Evolutionary conservation across 2,329 filamentous ascomycete species (phyloP).

Genomic region (Neurospora crassa): DNA sequence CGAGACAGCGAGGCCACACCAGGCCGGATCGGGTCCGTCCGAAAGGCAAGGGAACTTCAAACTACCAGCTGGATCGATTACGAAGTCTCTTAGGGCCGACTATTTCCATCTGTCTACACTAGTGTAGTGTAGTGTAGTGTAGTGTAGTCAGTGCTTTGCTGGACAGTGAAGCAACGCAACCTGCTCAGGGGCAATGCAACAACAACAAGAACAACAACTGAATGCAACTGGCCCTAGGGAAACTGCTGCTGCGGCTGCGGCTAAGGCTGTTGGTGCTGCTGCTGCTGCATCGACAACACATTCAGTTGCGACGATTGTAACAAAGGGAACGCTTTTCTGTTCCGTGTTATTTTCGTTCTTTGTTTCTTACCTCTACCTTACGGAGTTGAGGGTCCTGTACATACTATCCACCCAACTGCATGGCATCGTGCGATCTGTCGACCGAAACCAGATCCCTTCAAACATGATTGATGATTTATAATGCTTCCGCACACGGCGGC

Average conservation of each 20-base stretch:
- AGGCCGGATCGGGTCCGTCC: not conserved
- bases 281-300: not conserved
- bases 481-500: not conserved
- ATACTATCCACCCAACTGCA: not conserved
- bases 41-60: not conserved
- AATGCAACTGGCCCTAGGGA: not conserved
- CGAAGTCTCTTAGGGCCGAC: not conserved
- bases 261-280: not conserved
- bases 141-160: not conserved
- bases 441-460: not conserved
- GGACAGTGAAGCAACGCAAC: not conserved
- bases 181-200: not conserved
- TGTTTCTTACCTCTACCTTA: not conserved
- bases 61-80: not conserved
- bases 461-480: not conserved
- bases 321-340: not conserved
- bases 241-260: not conserved
- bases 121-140: too few relatives aligned
- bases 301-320: not conserved
- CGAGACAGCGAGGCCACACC: not conserved
- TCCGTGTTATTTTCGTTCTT: not conserved
- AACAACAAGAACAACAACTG: not conserved
- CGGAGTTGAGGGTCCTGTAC: not conserved
- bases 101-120: not conserved
- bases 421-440: not conserved